Evolutionary conservation across 75 land plant species (phyloP).

Genomic region (Pinus albicaulis): DNA sequence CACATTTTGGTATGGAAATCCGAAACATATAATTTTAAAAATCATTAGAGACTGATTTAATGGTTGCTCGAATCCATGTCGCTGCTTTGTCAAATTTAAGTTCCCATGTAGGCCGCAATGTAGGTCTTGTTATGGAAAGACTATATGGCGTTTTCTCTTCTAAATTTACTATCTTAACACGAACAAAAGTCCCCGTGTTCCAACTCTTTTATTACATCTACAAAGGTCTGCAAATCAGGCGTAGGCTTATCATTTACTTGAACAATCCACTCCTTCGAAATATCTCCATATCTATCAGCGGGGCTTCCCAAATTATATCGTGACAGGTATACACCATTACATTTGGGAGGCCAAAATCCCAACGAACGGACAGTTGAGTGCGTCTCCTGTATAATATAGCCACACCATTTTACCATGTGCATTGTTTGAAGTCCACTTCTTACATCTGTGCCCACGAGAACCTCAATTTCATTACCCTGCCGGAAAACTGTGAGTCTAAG

Average conservation of each 20-base stretch:
- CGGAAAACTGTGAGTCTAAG: slow-evolving; percentile 78
- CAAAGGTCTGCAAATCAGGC: slow-evolving; percentile 75
- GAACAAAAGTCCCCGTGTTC: slow-evolving; percentile 85
- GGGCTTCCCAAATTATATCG: slow-evolving; percentile 96
- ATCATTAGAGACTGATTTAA: too few relatives aligned
- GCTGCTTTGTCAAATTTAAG: too few relatives aligned
- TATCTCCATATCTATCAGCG: slow-evolving; percentile 83
- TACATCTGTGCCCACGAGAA: slow-evolving; percentile 82
- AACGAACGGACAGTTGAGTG: slow-evolving; percentile 90
- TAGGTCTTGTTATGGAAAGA: too few relatives aligned
- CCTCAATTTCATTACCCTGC: slow-evolving; percentile 71
- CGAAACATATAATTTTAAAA: too few relatives aligned
- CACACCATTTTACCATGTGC: slow-evolving; percentile 88
- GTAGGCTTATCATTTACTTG: slow-evolving; percentile 88
- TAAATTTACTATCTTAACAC: slow-evolving; percentile 78
- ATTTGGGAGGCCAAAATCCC: slow-evolving; percentile 90
- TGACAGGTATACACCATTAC: slow-evolving; percentile 93
- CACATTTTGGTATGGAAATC: too few relatives aligned
- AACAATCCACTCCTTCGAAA: slow-evolving; percentile 94
- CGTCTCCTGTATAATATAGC: slow-evolving; percentile 82
- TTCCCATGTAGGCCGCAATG: too few relatives aligned
- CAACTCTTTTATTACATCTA: slow-evolving; percentile 66
- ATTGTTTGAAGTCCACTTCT: slow-evolving; percentile 87
- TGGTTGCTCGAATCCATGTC: too few relatives aligned
- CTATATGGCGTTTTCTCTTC: too few relatives aligned